These are phyloP conservation scores for Coemansia sp. DNA, from an alignment of 192 early-diverging fungal genomes.

Conservation along the genomic window DNA sequence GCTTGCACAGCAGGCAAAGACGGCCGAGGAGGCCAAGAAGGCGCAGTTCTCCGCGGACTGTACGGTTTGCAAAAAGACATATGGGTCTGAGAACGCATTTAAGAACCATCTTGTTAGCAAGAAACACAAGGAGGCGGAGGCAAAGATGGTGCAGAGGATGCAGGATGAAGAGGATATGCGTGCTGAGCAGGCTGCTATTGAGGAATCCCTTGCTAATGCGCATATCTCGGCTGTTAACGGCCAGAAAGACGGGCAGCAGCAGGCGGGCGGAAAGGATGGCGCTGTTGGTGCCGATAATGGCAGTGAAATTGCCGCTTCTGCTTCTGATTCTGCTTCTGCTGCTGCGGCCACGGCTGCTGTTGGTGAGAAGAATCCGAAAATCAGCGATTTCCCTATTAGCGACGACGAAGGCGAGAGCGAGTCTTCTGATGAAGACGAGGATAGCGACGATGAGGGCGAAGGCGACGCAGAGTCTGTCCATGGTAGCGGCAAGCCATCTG, in stretches of 20 bases:
- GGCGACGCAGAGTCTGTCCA: background rate
- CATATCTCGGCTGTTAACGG: background rate
- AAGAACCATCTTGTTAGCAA: conserved; percentile 89
- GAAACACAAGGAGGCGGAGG: conserved; percentile 86
- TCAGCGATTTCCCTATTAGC: conserved; percentile 41
- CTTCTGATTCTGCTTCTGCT: too few species aligned
- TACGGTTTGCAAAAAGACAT: conserved; percentile 62
- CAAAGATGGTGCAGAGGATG: conserved; percentile 47
- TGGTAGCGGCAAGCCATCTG: background rate
- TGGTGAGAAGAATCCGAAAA: conserved; percentile 31
- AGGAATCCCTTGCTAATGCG: conserved; percentile 31
- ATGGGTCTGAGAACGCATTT: conserved; percentile 79
- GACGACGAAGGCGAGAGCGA: conserved; percentile 35
- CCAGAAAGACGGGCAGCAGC: background rate
- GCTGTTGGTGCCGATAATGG: background rate
- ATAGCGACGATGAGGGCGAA: conserved; percentile 16
- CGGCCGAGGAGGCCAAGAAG: conserved; percentile 41
- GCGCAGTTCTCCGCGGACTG: conserved; percentile 49
- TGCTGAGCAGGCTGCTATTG: conserved; percentile 45
- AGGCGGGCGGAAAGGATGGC: background rate
- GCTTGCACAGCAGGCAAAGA: conserved; percentile 60
- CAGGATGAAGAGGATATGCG: conserved; percentile 37
- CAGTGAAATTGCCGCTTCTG: background rate
- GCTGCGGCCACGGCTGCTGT: conserved; percentile 1
- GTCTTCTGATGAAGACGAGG: conserved; percentile 6